Base-by-base conservation (phyloP, 768 basidiomycete species). In the Suillus alpinus region DNA sequence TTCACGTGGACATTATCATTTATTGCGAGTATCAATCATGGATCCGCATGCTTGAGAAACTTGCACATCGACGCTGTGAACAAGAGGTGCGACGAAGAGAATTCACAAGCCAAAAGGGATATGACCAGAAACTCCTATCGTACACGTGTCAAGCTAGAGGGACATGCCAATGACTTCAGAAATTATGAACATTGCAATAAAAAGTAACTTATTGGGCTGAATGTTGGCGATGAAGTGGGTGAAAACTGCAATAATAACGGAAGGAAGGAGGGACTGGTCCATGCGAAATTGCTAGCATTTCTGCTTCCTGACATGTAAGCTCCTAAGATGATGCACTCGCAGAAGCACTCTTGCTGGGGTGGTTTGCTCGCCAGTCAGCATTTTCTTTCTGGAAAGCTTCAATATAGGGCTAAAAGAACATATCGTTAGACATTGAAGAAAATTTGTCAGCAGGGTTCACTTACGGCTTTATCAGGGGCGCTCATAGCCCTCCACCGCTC, bases 401-500 rank as follows among this genome's bases (percentile, higher is more conserved):
- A 13, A 62, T 14, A 32, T 62, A 62, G 6, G 61, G 61, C 61
- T 62, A 37, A 29, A 23, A n/a, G 7, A 31, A 49, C 31, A 20
- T 36, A 7, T 43, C 26, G 34, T 20, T 16, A 43, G 32, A 20
- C 23, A 43, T 26, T 10, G 2, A 20, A 13, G 4, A 31, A 31
- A 16, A 8, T 29, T 55, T 32, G 16, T 36, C 23, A 37, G 6
- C 18, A 16, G 9, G 10, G 6, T 47, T 39, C 44, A 60, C 69
- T 36, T 40, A 75, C 77, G 8, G 66, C 64, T 62, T 74, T 76
- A 58, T 76, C 75, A n/a, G 66, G 67, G 2, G 49, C 13, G 7
- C 73, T 66, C 72, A 78, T 64, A 31, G 65, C 63, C 16, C 61
- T 67, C 77, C 77, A 78, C 14, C 64, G 67, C 5, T 41, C 57